phyloP scores from a whole-genome alignment of 768 basidiomycete species.

The Tricholoma matsutake region DNA sequence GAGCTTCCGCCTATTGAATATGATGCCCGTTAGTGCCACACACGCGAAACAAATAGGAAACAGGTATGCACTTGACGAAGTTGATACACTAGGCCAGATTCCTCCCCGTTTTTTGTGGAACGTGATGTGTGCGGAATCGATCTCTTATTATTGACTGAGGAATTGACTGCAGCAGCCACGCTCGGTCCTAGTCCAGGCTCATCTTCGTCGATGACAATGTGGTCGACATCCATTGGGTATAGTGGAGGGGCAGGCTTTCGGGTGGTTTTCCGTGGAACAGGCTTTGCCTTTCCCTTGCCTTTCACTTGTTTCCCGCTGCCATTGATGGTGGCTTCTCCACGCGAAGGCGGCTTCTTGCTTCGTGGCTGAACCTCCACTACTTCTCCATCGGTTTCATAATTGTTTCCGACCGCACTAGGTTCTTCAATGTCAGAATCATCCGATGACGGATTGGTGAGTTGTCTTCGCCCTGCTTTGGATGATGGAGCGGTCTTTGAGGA shows the following conservation, averaged over 20 bases:
- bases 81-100: conserved; percentile 19
- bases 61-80: conserved; percentile 23
- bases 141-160: conserved; percentile 10
- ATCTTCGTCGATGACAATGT: conserved; percentile 18
- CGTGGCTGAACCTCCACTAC: neutral
- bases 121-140: conserved; percentile 5
- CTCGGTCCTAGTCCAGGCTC: conserved; percentile 7
- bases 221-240: conserved; percentile 20
- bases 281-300: conserved; percentile 34
- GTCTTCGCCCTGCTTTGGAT: conserved; percentile 9
- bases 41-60: neutral
- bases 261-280: conserved; percentile 20
- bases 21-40: neutral
- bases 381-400: conserved; percentile 6
- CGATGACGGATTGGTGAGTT: conserved; percentile 3
- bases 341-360: conserved; percentile 6
- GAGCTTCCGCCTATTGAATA: conserved; percentile 34
- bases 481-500: conserved; percentile 15
- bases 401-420: neutral
- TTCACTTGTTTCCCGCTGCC: conserved; percentile 29
- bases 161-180: conserved; percentile 7
- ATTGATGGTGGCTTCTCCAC: conserved; percentile 14
- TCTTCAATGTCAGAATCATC: conserved; percentile 19
- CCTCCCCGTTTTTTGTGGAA: conserved; percentile 7
- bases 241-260: conserved; percentile 7